These are phyloP conservation scores for Silybum marianum DNA, from an alignment of 129 eudicot species.

Conservation along the genomic window DNA sequence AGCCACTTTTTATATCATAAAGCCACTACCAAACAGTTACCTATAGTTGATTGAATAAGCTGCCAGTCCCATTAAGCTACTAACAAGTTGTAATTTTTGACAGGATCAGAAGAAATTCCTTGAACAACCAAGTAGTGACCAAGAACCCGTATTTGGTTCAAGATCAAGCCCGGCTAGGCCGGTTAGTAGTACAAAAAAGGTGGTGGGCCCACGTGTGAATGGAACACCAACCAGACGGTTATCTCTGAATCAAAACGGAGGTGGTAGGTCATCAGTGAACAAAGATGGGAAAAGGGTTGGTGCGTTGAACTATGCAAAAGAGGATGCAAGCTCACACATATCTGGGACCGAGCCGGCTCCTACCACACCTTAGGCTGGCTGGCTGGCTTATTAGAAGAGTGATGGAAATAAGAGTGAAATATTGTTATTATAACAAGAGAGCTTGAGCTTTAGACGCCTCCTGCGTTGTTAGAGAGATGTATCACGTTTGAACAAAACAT, in stretches of 20 bases:
- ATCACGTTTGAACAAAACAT: too few relatives aligned
- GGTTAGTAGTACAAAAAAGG: conserved; percentile 58
- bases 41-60: too few relatives aligned
- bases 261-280: conserved; percentile 56
- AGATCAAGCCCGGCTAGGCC: conserved; percentile 89
- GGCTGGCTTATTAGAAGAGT: background rate
- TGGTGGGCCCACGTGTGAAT: conserved; percentile 73
- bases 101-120: conserved; percentile 93
- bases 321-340: conserved; percentile 73
- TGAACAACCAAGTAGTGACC: conserved; percentile 69
- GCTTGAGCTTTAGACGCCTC: background rate
- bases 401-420: conserved; percentile 21
- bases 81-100: conserved; percentile 5
- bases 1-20: too few relatives aligned
- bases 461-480: conserved; percentile 18
- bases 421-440: conserved; percentile 4
- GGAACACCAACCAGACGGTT: conserved; percentile 75
- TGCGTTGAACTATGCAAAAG: conserved; percentile 75
- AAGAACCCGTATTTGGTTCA: conserved; percentile 58
- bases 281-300: conserved; percentile 77
- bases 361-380: conserved; percentile 50
- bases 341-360: conserved; percentile 73
- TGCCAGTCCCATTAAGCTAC: too few relatives aligned
- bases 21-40: too few relatives aligned
- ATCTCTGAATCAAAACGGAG: conserved; percentile 80